Evolutionary conservation across 208 protist species (phyloP), one percentile per base, ranked within the genome.

Genomic region (Trypanosoma cruzi): DNA sequence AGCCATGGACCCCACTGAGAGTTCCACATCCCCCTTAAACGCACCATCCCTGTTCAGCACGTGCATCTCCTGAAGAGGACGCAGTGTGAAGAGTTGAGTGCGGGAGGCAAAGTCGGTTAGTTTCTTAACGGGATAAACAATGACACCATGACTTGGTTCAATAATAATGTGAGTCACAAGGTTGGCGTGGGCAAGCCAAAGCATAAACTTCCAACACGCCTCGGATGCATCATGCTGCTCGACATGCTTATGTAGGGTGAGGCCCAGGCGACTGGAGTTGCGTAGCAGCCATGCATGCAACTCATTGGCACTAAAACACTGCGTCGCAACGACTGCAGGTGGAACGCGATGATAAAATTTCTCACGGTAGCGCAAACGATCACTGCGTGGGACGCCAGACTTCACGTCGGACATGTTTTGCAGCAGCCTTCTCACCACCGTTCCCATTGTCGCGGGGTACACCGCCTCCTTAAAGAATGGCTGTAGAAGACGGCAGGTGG

Each of bases 161-260:
- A 73, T 74, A 48, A 62, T 60, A 42, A 81, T 52, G 13, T 24
- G 72, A 40, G 54, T 63, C 37, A 77, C 52, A 34, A 77, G 29
- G 46, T 65, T 71, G 8, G 78, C 72, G n/a, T 75, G 49, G n/a
- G 59, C 68, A 28, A 79, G 66, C 63, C 73, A 75, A 31, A 71
- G 54, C 22, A 77, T 67, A 71, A 77, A 74, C 42, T 63, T 68
- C 56, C 73, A 74, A n/a, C 55, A 48, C n/a, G 44, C 48, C 40
- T 69, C 34, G 22, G 66, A 55, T 48, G n/a, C 57, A 26, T 75
- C 68, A 31, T 71, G n/a, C 48, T 14, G 20, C 31, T 70, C 59
- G 49, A 63, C 62, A 55, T 73, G 64, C 32, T 63, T n/a, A 24
- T 80, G 75, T 37, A 80, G 57, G 10, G 67, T 75, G 53, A 80